A percentile compares a stretch with the other conserved stretches of the same genome.
phyloP scores from a whole-genome alignment of 495 filamentous ascomycete genomes.

The Amorphotheca resinae region DNA sequence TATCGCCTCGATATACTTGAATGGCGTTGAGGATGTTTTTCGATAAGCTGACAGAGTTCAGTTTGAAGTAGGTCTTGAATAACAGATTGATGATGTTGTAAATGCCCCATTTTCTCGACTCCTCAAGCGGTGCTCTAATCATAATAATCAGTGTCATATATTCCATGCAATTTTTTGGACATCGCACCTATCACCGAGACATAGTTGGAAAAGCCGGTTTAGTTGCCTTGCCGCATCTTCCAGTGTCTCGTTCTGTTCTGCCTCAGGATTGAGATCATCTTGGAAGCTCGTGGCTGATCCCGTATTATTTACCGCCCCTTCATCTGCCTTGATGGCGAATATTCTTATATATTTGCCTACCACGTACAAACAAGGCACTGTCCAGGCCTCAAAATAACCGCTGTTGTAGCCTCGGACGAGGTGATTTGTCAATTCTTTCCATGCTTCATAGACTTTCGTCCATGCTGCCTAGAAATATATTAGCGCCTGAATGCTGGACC shows the following conservation, averaged over 20 bases:
- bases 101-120: slow-evolving; percentile 92
- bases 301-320: slow-evolving; percentile 35
- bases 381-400: slow-evolving; percentile 66
- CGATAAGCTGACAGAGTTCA: slow-evolving; percentile 76
- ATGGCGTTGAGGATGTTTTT: slow-evolving; percentile 82
- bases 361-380: slow-evolving; percentile 75
- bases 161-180: neutral
- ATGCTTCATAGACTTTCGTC: slow-evolving; percentile 65
- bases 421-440: slow-evolving; percentile 63
- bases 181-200: slow-evolving; percentile 73
- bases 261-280: slow-evolving; percentile 63
- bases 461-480: slow-evolving; percentile 39
- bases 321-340: slow-evolving; percentile 84
- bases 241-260: slow-evolving; percentile 63
- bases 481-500: no score
- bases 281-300: slow-evolving; percentile 41
- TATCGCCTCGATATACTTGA: slow-evolving; percentile 55
- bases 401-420: slow-evolving; percentile 65
- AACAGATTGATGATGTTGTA: slow-evolving; percentile 87
- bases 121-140: slow-evolving; percentile 64
- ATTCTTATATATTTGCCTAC: slow-evolving; percentile 69
- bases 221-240: slow-evolving; percentile 82
- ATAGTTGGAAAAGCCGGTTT: slow-evolving; percentile 79
- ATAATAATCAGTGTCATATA: slow-evolving; percentile 5
- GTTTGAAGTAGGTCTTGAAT: slow-evolving; percentile 97